Conservation (phyloP, 73 alveolate genomes). For the Tetrahymena elliotti region DNA sequence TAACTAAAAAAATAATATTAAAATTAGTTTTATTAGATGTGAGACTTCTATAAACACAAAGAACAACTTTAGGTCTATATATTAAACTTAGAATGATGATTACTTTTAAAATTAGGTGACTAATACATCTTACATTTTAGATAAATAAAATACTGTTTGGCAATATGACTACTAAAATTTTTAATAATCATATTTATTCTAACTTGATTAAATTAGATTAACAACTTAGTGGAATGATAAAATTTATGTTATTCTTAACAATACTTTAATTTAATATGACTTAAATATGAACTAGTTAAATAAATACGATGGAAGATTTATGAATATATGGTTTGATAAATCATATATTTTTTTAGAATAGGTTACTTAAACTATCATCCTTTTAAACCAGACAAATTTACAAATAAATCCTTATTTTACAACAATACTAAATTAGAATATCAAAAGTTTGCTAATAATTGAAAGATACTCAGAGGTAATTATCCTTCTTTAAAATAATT, state of each 20-base stretch:
- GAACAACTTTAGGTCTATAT: neutral
- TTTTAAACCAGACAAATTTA: neutral
- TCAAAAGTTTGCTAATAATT: neutral
- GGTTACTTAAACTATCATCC: neutral
- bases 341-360: neutral
- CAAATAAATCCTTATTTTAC: neutral
- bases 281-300: neutral
- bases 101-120: neutral
- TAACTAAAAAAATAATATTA: neutral
- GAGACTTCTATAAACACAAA: neutral
- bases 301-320: neutral
- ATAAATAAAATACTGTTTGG: neutral
- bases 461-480: neutral
- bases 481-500: neutral
- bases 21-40: neutral
- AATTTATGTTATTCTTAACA: neutral
- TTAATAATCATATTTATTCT: neutral
- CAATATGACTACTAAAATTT: neutral
- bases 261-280: neutral
- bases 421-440: neutral
- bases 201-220: neutral
- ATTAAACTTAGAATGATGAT: neutral
- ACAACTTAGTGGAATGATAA: neutral
- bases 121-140: neutral
- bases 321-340: neutral